phyloP scores from a whole-genome alignment of 2,329 filamentous ascomycete genomes.

The Chrysoporthe austroafricana region DNA sequence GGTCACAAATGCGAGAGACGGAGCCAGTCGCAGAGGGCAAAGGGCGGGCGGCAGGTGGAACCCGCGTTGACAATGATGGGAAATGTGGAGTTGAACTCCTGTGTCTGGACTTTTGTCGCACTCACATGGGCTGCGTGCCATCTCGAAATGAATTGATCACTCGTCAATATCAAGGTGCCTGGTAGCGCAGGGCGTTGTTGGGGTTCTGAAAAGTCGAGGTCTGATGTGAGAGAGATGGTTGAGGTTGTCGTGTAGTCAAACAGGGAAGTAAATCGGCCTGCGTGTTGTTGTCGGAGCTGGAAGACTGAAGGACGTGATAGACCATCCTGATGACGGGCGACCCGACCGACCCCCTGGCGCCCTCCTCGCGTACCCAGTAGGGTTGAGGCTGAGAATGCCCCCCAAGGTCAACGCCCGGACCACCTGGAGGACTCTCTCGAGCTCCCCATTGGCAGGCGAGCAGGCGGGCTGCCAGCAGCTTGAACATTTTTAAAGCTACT shows the following conservation, averaged over 20 bases:
- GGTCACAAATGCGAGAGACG: conserved; percentile 4
- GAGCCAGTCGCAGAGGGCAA: conserved; percentile 26
- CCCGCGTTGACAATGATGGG: conserved; percentile 17
- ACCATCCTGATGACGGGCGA: conserved; percentile 8
- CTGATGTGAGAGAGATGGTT: conserved; percentile 2
- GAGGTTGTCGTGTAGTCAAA: conserved; percentile 5
- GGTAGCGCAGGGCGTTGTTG: background rate
- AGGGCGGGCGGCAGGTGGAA: conserved; percentile 17
- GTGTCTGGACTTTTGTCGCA: conserved; percentile 8
- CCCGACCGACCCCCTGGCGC: conserved; percentile 12
- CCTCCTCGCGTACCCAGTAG: background rate
- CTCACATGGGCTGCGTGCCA: conserved; percentile 29
- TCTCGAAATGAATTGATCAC: conserved; percentile 14
- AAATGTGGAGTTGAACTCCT: conserved; percentile 25
- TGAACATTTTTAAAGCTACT: conserved; percentile 25
- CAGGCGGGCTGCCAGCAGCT: conserved; percentile 11
- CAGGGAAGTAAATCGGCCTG: background rate
- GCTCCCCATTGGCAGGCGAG: background rate
- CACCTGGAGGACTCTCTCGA: background rate
- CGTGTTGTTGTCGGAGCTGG: background rate
- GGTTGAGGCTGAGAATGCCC: conserved; percentile 2
- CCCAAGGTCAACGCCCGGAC: conserved; percentile 4
- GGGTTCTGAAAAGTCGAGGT: background rate
- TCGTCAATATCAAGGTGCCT: background rate
- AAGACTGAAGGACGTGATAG: conserved; percentile 2